Evolutionary conservation across 169 alveolate species (phyloP), one percentile per base, ranked within the genome.

Genomic region (Plasmodium cynomolgi): DNA sequence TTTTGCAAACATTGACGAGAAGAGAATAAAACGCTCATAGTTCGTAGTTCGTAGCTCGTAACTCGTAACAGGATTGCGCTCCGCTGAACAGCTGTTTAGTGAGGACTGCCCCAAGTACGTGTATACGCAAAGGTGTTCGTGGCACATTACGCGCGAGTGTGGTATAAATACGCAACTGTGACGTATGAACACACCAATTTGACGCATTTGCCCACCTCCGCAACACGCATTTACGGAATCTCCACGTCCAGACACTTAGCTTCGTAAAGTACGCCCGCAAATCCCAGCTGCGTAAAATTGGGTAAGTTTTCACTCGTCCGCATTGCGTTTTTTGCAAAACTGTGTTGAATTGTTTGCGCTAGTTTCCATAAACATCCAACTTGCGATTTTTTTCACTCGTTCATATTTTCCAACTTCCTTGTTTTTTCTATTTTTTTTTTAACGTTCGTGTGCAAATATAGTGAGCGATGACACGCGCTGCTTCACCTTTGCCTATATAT

Each of bases 401-500:
- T 68, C 77, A 68, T 68, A 29, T 29, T 68, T 26, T 29, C 77
- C 77, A 3, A 23, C 6, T 26, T 68, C 29, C 77, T 23, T 68
- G 0, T 26, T 68, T 68, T 68, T 29, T 23, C 77, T 20, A 26
- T 68, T 68, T 68, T 68, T 68, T 62, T 20, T 20, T 23, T 68
- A 68, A 68, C n/a, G 41, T 68, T n/a, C 37, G 77, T 68, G 77
- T 68, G 77, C 77, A 68, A 68, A 68, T 68, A 34, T 68, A 68
- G 37, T 68, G 37, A 23, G 37, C 41, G 77, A 29, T 20, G 31
- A 1, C 41, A 68, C 39, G 37, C 31, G n/a, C 37, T 68, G 23
- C 37, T 68, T 20, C 37, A 68, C 77, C 41, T 68, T 68, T 68
- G n/a, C 77, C 31, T 68, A 26, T 68, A 29, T 68, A 68, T 68